phyloP scores from a whole-genome alignment of 371 early-diverging fungal species.

The Vairimorpha ceranae region DNA sequence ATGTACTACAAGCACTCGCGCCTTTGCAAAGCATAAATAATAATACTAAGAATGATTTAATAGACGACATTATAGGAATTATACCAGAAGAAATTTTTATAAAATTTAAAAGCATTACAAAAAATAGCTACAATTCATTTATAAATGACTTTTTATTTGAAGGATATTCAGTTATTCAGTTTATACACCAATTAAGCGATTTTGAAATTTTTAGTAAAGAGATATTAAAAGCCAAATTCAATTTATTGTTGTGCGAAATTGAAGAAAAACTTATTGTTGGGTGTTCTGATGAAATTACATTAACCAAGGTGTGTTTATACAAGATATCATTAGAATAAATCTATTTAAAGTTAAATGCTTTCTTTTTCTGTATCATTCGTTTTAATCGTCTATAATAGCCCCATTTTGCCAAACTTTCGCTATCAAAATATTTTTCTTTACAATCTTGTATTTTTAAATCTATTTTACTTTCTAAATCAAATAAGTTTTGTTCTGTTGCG shows the following conservation, averaged over 20 bases:
- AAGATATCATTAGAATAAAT: constrained; percentile 29
- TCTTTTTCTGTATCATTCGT: background rate
- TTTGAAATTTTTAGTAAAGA: constrained; percentile 5
- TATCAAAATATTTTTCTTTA: constrained; percentile 34
- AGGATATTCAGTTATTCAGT: constrained; percentile 53
- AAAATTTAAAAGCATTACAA: constrained; percentile 33
- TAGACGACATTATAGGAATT: constrained; percentile 54
- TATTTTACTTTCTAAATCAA: constrained; percentile 20
- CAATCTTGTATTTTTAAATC: constrained; percentile 40
- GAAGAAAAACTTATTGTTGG: constrained; percentile 42
- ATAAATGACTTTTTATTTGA: constrained; percentile 35
- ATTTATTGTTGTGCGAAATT: constrained; percentile 8
- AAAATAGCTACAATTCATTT: constrained; percentile 21
- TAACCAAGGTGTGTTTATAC: constrained; percentile 39
- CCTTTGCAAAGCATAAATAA: constrained; percentile 23
- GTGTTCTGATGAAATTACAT: constrained; percentile 49
- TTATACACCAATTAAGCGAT: constrained; percentile 50
- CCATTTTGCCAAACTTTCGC: constrained; percentile 44
- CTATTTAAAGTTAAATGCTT: background rate
- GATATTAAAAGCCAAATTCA: constrained; percentile 24
- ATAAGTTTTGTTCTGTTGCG: background rate
- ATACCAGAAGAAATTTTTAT: constrained; percentile 45
- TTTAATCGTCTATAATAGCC: constrained; percentile 48
- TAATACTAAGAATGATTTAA: background rate
- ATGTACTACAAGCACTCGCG: constrained; percentile 59